Evolutionary conservation across 495 filamentous ascomycete genomes (phyloP).

Genomic region (Podospora australis): DNA sequence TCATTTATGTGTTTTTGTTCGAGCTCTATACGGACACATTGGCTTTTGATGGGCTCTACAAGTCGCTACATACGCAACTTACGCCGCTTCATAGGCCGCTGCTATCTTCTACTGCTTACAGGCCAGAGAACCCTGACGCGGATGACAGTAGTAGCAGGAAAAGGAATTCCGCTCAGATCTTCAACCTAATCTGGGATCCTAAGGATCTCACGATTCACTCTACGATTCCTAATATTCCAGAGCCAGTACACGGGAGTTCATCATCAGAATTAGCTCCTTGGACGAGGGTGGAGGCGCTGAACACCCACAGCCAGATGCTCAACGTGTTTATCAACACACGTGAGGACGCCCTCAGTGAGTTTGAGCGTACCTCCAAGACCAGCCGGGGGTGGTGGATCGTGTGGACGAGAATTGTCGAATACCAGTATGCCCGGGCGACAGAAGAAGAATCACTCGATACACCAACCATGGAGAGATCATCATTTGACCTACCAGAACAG

Average conservation of each 20-base stretch:
- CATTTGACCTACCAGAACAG: no score
- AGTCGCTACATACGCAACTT: conserved; percentile 75
- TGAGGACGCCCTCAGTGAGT: conserved; percentile 45
- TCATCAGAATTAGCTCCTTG: conserved; percentile 35
- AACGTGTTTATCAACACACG: conserved; percentile 63
- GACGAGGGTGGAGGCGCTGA: conserved; percentile 84
- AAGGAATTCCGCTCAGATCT: conserved; percentile 58
- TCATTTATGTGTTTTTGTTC: conserved; percentile 89
- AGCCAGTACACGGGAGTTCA: no score
- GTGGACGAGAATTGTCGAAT: conserved; percentile 68
- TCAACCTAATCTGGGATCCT: conserved; percentile 84
- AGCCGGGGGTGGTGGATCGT: conserved; percentile 93
- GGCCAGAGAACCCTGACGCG: conserved; percentile 39
- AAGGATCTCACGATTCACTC: conserved; percentile 67
- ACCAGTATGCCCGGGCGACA: conserved; percentile 9
- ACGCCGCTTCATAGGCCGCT: conserved; percentile 69
- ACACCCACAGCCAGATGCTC: conserved; percentile 80
- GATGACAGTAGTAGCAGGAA: conserved; percentile 8
- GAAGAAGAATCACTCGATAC: neutral
- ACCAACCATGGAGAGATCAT: no score
- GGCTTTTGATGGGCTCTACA: conserved; percentile 64
- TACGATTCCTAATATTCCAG: conserved; percentile 86
- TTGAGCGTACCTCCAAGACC: conserved; percentile 88
- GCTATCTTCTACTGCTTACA: conserved; percentile 54
- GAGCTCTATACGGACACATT: conserved; percentile 61